phyloP scores from a whole-genome alignment of 768 basidiomycete species.

The Fomitopsis serialis region DNA sequence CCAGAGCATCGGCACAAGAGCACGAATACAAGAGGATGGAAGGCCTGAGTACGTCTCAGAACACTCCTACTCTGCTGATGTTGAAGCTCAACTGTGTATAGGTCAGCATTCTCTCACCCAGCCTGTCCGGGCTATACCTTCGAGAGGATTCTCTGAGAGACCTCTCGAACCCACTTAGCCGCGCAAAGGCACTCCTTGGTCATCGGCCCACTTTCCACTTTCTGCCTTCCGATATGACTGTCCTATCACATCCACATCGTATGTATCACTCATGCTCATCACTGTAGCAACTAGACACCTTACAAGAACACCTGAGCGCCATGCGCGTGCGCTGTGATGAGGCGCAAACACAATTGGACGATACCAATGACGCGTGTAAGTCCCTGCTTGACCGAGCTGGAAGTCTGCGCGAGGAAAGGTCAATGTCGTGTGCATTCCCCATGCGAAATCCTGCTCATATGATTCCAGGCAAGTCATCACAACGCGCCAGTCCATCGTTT shows the following conservation, averaged over 20 bases:
- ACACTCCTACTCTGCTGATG: no score
- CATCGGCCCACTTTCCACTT: no score
- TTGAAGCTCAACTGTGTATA: no score
- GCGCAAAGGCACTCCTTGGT: no score
- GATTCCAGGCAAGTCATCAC: conserved; percentile 59
- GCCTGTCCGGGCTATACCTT: no score
- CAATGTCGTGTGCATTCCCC: background rate
- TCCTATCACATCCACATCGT: background rate
- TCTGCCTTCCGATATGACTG: no score
- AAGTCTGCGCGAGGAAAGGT: conserved; percentile 72
- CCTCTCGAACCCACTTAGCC: no score
- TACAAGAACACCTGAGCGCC: conserved; percentile 69
- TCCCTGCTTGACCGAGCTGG: conserved; percentile 80
- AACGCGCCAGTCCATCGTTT: conserved; percentile 66
- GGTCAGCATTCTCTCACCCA: no score
- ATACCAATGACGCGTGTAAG: conserved; percentile 74
- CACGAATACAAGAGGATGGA: no score
- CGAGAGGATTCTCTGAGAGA: no score
- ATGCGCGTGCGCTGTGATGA: conserved; percentile 85
- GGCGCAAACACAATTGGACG: conserved; percentile 69
- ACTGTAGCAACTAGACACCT: conserved; percentile 71
- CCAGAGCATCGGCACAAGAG: no score
- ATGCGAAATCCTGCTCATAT: background rate
- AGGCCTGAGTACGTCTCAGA: no score
- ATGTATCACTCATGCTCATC: background rate